Conservation (phyloP, 768 basidiomycete species). For the Zangia roseola region DNA sequence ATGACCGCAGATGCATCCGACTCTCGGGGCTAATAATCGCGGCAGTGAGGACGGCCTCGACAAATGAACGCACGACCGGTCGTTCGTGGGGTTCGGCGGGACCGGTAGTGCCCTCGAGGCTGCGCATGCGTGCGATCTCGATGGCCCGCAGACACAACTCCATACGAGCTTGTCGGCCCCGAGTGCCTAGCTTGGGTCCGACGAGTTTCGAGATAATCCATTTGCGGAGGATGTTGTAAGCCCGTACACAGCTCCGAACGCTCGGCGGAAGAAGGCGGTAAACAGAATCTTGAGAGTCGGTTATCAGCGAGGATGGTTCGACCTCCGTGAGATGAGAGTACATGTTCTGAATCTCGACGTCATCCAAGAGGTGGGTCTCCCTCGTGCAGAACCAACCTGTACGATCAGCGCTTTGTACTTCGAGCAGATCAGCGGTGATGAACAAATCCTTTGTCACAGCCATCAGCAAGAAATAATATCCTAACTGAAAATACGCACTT, state of each 20-base stretch:
- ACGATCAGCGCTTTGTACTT: constrained; percentile 76
- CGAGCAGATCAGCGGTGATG: constrained; percentile 72
- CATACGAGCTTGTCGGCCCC: constrained; percentile 66
- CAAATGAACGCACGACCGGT: constrained; percentile 74
- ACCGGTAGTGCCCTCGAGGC: constrained; percentile 39
- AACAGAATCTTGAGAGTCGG: constrained; percentile 67
- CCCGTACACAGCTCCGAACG: constrained; percentile 73
- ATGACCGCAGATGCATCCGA: constrained; percentile 73
- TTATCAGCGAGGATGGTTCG: constrained; percentile 68
- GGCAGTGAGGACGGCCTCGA: constrained; percentile 73
- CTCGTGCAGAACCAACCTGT: constrained; percentile 71
- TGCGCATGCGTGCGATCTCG: constrained; percentile 69
- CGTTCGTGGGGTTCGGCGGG: constrained; percentile 46
- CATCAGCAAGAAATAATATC: constrained; percentile 6
- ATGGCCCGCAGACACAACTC: constrained; percentile 69
- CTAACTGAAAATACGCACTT: constrained; percentile 43
- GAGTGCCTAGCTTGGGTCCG: constrained; percentile 60
- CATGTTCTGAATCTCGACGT: constrained; percentile 76
- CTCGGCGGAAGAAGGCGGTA: constrained; percentile 76
- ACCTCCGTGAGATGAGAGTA: constrained; percentile 72
- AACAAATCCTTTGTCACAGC: constrained; percentile 61
- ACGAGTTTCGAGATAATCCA: constrained; percentile 75
- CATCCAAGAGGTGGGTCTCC: constrained; percentile 56
- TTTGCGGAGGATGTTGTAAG: constrained; percentile 72
- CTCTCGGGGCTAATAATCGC: constrained; percentile 78